Percentiles rank a stretch among this genome's conserved stretches.
phyloP scores from a whole-genome alignment of 208 protist species.

The Trypanosomatidae sp. region DNA sequence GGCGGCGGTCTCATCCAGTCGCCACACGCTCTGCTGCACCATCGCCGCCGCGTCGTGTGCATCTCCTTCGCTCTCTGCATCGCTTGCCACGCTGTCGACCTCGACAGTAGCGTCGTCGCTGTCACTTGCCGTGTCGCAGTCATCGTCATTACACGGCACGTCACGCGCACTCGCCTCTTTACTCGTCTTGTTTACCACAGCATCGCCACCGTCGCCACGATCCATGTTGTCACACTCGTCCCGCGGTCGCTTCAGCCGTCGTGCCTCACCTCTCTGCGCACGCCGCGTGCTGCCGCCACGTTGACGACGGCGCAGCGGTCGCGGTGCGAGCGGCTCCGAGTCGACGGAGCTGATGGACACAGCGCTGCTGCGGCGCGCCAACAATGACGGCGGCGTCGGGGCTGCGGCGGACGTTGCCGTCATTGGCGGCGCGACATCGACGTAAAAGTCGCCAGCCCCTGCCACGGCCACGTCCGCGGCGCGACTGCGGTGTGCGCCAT shows the following conservation, averaged over 20 bases:
- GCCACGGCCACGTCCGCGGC: not conserved
- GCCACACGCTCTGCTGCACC: not conserved
- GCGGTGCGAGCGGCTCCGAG: conserved; percentile 48
- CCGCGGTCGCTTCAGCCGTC: no score
- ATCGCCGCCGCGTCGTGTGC: not conserved
- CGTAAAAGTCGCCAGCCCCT: not conserved
- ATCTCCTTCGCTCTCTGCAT: not conserved
- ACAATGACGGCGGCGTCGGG: conserved; percentile 9
- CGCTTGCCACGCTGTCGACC: not conserved
- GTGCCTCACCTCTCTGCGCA: no score
- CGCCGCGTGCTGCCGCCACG: no score
- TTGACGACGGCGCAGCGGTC: no score
- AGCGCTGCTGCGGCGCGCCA: not conserved
- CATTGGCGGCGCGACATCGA: not conserved
- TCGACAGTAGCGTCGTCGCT: conserved; percentile 12
- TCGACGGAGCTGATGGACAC: conserved; percentile 69
- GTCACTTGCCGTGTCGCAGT: conserved; percentile 1
- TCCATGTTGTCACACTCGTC: no score
- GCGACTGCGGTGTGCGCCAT: not conserved
- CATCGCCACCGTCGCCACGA: no score
- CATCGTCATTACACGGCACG: not conserved
- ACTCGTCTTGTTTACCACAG: no score
- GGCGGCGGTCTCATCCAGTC: not conserved
- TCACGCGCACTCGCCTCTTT: not conserved
- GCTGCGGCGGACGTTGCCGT: not conserved